These are phyloP conservation scores for Mycosphaerella sp. DNA, from an alignment of 2,329 filamentous ascomycete genomes.

Conservation along the genomic window DNA sequence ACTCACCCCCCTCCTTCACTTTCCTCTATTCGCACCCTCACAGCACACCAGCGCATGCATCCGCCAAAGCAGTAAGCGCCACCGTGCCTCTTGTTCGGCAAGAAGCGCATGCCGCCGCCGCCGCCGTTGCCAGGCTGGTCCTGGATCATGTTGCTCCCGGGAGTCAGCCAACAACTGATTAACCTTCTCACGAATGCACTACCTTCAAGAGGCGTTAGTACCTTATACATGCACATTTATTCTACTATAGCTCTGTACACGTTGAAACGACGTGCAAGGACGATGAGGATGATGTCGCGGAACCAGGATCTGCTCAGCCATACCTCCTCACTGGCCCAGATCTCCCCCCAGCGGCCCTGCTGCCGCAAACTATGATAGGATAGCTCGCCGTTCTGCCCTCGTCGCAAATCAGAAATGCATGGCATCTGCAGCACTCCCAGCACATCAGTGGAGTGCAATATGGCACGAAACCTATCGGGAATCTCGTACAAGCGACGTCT, in stretches of 20 bases:
- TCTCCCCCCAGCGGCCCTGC: neutral
- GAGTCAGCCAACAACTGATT: neutral
- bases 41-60: neutral
- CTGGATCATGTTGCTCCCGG: neutral
- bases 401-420: neutral
- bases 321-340: neutral
- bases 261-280: neutral
- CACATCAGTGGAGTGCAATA: no score
- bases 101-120: neutral
- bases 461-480: neutral
- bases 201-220: no score
- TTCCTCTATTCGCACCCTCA: neutral
- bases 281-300: slow-evolving; percentile 2
- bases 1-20: neutral
- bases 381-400: neutral
- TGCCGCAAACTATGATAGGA: neutral
- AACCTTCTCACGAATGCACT: no score
- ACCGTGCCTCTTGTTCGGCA: slow-evolving; percentile 1
- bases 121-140: neutral
- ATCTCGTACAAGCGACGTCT: neutral
- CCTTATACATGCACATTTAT: no score
- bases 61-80: neutral
- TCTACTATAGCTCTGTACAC: neutral
- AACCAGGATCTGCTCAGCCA: slow-evolving; percentile 1
- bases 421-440: no score